Evolutionary conservation across 495 filamentous ascomycete species (phyloP).

Genomic region (Amniculicola lignicola): DNA sequence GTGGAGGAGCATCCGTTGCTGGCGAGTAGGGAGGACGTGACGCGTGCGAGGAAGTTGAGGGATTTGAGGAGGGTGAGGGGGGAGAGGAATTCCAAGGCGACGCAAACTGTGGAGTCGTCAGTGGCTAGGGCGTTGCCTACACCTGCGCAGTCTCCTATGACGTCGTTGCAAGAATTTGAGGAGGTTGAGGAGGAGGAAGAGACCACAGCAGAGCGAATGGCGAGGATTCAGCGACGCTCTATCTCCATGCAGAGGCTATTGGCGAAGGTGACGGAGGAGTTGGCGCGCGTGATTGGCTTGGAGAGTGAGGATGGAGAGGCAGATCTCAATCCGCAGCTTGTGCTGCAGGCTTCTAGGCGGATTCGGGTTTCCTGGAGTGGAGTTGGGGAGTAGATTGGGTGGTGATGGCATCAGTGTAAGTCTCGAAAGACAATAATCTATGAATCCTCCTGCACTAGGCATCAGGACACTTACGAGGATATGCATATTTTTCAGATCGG

Average conservation of each 20-base stretch:
- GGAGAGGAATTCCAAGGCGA: no score
- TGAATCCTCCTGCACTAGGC: no score
- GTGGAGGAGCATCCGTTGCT: slow-evolving; percentile 18
- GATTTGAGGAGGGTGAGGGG: no score
- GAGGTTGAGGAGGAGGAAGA: background rate
- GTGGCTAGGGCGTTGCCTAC: background rate
- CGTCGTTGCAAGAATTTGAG: no score
- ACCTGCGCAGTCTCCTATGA: background rate
- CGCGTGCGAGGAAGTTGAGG: slow-evolving; percentile 12
- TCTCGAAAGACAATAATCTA: no score
- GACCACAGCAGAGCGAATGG: background rate
- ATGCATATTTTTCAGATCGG: no score
- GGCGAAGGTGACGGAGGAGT: background rate
- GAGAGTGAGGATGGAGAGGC: background rate
- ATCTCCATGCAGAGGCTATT: background rate
- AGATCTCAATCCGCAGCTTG: background rate
- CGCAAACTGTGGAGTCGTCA: no score
- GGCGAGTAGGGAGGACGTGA: slow-evolving; percentile 11
- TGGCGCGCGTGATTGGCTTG: background rate
- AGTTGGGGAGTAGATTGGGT: no score
- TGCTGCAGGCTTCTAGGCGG: background rate
- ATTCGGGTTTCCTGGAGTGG: no score
- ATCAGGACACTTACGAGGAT: no score
- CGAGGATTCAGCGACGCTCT: background rate
- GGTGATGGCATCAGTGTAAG: no score